Base-by-base conservation (phyloP, 2,329 filamentous ascomycete genomes). In the Pseudophaeomoniella oleicola region DNA sequence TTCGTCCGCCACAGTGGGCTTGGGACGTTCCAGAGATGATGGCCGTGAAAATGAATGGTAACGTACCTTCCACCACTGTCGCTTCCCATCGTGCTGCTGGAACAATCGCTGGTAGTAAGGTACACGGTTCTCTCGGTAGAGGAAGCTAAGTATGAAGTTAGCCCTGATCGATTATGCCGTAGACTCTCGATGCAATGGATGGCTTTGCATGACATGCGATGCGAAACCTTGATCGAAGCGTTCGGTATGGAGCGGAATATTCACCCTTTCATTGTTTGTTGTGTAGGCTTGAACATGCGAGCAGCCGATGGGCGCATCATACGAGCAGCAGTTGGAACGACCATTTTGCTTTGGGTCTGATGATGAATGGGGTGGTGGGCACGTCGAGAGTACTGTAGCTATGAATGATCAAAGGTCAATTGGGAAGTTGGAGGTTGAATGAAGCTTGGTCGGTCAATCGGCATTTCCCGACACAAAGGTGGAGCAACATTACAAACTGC, bases 21-120 rank as follows among this genome's bases (percentile, higher is more conserved):
- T 14, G 16, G 16, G 6, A 30, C 13, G 12, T 12, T 3, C 15
- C 16, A 11, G 30, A 32, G 19, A 19, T 16, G 31, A 18, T 5
- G 30, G 30, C 19, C 9, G 34, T 14, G 41, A 35, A 35, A 30
- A 27, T 30, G 16, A 36, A 16, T 12, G 31, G 16, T 13, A 34
- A 67, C 71, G 58, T 52, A 80, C 76, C 73, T 80, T 78, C 56
- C 69, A 62, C 75, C 76, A 81, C 56, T 73, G 68, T 56, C 76
- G 66, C 53, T 75, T 59, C 50, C 75, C 75, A 54, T 80, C 76
- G 55, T 78, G 63, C 44, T 62, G 66, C 62, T 80, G 76, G 64
- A 75, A 76, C 34, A 78, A 64, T 47, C 71, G 66, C 63, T 81
- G 76, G 64, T 77, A 81, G 49, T 71, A 60, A 37, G 75, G 72